Base-by-base conservation (phyloP, 371 early-diverging fungal species). In the Paraphysoderma sedebokerense region DNA sequence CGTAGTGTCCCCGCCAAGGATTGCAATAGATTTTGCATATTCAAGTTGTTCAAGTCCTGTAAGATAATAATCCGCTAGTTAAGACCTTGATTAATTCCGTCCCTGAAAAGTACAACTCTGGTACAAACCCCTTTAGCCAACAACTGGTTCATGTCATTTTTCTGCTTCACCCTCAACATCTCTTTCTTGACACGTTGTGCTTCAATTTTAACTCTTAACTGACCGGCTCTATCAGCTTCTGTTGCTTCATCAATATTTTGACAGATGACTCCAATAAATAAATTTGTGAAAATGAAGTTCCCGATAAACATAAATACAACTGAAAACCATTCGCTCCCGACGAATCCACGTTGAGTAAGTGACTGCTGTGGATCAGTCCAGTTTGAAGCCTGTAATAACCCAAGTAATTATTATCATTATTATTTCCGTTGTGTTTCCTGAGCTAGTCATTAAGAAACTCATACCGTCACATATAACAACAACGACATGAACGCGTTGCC, bases 191-290 rank as follows among this genome's bases (percentile, higher is more conserved):
- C 49, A 27, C 54, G 39, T 31, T 54, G 49, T 2, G 60, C 57
- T 26, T 51, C 51, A 6, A 49, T 34, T 28, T 42, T 38, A 28
- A 52, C 46, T 5, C 30, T n/a, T 17, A 40, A 26, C 31, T 63
- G 53, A 17, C 46, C 40, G 3, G 42, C 48, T 20, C 41, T 34
- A 32, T 66, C 64, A 28, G 54, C 52, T 42, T 59, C 22, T 1
- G 60, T 54, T 12, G 66, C 66, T 22, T 65, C 61, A 30, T 60
- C 49, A 36, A 65, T 54, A 40, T 66, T 63, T 56, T 63, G 20
- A 27, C 62, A 62, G 33, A 65, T 63, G 40, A 66, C 62, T 1
- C 59, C 66, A 47, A 66, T 56, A 37, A 63, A 66, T 38, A 66
- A 31, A 44, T 63, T 66, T 19, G 64, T 51, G 23, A 66, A 57